Evolutionary conservation across 345 rosid genomes (phyloP).

Genomic region (Euphorbia lathyris): DNA sequence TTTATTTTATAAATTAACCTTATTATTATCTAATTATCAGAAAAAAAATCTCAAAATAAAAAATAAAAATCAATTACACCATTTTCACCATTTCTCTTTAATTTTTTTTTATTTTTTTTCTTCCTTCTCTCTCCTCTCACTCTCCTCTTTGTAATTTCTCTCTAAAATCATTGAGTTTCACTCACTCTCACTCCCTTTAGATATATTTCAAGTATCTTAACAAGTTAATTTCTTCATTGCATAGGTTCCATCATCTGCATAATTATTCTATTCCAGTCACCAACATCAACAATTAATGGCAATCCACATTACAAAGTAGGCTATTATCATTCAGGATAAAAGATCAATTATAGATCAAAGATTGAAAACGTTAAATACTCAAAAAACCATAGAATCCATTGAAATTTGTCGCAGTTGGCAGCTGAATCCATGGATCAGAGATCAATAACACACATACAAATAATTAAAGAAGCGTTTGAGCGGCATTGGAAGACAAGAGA

Average conservation of each 20-base stretch:
- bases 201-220: too few relatives aligned
- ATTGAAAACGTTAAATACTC: neutral
- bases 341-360: conserved; percentile 4
- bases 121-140: too few relatives aligned
- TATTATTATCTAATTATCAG: too few relatives aligned
- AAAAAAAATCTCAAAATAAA: too few relatives aligned
- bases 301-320: neutral
- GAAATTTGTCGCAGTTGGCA: neutral
- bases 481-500: neutral
- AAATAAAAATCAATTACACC: too few relatives aligned
- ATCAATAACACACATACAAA: neutral
- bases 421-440: conserved; percentile 1
- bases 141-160: too few relatives aligned
- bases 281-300: neutral
- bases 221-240: conserved; percentile 99
- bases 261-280: neutral
- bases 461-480: neutral
- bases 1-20: too few relatives aligned
- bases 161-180: too few relatives aligned
- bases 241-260: conserved; percentile 81
- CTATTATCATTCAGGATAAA: neutral
- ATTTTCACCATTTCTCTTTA: too few relatives aligned
- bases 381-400: neutral
- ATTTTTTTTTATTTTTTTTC: too few relatives aligned
- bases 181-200: too few relatives aligned